Percentiles rank a stretch among this genome's conserved stretches.
These are phyloP conservation scores for Kernera saxatilis DNA, from an alignment of 345 rosid species.

Conservation along the genomic window DNA sequence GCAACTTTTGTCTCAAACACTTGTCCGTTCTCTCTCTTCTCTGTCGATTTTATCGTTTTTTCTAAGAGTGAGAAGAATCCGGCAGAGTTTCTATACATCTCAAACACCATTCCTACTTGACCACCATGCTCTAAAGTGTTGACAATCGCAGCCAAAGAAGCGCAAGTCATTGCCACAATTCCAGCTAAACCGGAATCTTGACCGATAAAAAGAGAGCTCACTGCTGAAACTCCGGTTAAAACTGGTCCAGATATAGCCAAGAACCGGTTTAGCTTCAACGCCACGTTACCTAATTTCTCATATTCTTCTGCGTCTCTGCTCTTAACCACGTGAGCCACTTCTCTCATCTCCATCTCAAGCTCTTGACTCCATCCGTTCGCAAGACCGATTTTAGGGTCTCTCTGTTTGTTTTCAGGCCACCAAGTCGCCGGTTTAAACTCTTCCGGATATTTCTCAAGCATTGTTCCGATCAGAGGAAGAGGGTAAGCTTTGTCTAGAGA, in stretches of 20 bases:
- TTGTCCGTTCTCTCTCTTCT: slow-evolving; percentile 28
- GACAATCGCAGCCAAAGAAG: slow-evolving; percentile 24
- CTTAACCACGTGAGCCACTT: slow-evolving; percentile 33
- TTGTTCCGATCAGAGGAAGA: slow-evolving; percentile 35
- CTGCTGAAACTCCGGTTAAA: slow-evolving; percentile 30
- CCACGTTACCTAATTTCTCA: slow-evolving; percentile 35
- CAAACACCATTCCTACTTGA: slow-evolving; percentile 40
- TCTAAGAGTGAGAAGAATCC: slow-evolving; percentile 34
- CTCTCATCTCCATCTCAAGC: slow-evolving; percentile 40
- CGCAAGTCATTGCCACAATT: slow-evolving; percentile 11
- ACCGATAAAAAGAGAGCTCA: slow-evolving; percentile 26
- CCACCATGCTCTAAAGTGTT: slow-evolving; percentile 37
- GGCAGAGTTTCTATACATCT: slow-evolving; percentile 35
- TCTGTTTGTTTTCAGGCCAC: slow-evolving; percentile 35
- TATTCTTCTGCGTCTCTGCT: slow-evolving; percentile 45
- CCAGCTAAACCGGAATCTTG: slow-evolving; percentile 24
- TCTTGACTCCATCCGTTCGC: slow-evolving; percentile 31
- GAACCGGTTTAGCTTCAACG: slow-evolving; percentile 25
- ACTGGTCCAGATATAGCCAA: slow-evolving; percentile 35
- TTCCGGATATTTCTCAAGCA: slow-evolving; percentile 35
- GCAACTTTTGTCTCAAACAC: slow-evolving; percentile 33
- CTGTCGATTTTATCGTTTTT: slow-evolving; percentile 25
- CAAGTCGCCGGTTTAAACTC: slow-evolving; percentile 31
- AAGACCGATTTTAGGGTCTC: background rate
- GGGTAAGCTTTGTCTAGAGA: slow-evolving; percentile 44